phyloP scores from a whole-genome alignment of 106 monocot species.

The Dendrobium officinale region DNA sequence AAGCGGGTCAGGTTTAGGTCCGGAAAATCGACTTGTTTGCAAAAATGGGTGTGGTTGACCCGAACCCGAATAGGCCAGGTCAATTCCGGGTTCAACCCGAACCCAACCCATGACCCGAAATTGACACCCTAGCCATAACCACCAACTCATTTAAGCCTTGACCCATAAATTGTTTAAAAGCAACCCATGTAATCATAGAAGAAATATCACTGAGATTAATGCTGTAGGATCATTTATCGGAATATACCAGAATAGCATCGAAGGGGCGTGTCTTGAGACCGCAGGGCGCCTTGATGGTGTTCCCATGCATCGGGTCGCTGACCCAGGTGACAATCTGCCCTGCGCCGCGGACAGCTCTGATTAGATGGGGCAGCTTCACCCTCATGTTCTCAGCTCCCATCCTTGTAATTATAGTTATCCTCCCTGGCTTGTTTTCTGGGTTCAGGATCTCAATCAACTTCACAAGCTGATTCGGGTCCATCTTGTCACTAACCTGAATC shows the following conservation, averaged over 20 bases:
- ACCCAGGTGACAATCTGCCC: constrained; percentile 76
- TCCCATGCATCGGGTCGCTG: constrained; percentile 85
- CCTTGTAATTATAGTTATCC: constrained; percentile 63
- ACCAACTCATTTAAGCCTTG: background rate
- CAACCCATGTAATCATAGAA: background rate
- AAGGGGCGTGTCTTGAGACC: constrained; percentile 86
- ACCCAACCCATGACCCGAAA: no score
- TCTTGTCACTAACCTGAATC: constrained; percentile 62
- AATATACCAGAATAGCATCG: constrained; percentile 56
- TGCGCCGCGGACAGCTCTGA: constrained; percentile 64
- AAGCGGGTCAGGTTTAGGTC: no score
- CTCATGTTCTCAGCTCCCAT: constrained; percentile 93
- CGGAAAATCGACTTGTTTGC: no score
- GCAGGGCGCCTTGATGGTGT: constrained; percentile 87
- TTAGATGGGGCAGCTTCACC: constrained; percentile 77
- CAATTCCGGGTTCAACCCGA: no score
- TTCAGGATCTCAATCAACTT: constrained; percentile 68
- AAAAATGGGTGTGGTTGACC: no score
- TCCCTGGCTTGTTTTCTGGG: constrained; percentile 58
- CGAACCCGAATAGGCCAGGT: no score
- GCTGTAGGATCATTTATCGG: background rate
- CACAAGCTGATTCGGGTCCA: constrained; percentile 57
- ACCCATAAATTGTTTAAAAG: background rate
- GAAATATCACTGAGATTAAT: background rate
- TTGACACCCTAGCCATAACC: background rate